Evolutionary conservation across 1,284 basidiomycete genomes (phyloP), one percentile per base, ranked within the genome.

Genomic region (Psilocybe mexicana): DNA sequence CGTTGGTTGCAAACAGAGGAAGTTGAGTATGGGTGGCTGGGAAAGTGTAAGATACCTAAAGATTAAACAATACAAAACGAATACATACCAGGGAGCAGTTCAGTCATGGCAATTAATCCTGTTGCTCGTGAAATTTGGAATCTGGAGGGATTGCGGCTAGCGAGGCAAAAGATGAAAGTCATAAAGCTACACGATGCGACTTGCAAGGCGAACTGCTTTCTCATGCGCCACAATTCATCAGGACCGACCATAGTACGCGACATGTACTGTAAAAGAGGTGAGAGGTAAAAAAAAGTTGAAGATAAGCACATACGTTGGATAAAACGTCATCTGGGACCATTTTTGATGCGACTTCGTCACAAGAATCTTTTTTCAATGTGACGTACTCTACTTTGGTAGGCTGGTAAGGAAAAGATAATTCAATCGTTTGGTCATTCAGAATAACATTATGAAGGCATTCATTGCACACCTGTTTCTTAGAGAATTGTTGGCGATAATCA

Each of bases 201-300:
- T 71, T 99, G 96, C 44, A 92, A 75, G 8, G 96, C 90, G 73
- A 99, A 98, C 73, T 98, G 94, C 78, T 98, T 99, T 62, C 97
- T 87, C 86, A 98, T 94, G 61, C 93, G 84, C 96, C 96, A 99
- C 4, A 99, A 81, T 65, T 97, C 94, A 59, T 86, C 86, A 1
- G 96, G 88, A 3, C 84, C 84, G 28, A 82, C 78, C 93, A 98
- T 97, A 25, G 90, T 90, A 50, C 85, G 85, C 45, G 88, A 82
- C 88, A 99, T 93, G 72, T 94, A 99, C 92, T 97, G 68, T 11
- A 54, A 64, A 28, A 11, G 55, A 55, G 12, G 38, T 44, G 35
- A 14, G 36, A 51, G 26, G 46, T 48, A 38, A 6, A 2, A 4
- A n/a, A 33, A 2, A 28, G 28, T 26, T 18, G 57, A 43, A 36